Conservation (phyloP, 2,329 filamentous ascomycete genomes). For the Rosellinia necatrix region DNA sequence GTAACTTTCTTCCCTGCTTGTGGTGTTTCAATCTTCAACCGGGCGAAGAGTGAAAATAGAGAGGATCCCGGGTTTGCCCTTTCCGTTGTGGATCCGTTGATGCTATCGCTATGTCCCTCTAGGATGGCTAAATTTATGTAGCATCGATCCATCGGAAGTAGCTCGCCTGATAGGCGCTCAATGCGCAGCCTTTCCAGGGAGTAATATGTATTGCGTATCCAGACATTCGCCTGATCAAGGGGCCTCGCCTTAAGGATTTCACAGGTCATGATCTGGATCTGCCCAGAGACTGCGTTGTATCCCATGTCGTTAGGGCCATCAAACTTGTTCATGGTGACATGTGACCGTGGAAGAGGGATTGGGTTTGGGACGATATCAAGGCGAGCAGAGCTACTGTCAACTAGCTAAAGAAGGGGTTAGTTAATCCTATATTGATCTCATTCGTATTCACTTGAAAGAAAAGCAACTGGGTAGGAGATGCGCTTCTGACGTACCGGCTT, state of each 20-base stretch:
- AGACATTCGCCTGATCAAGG: neutral
- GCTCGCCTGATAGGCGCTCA: slow-evolving; percentile 7
- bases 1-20: neutral
- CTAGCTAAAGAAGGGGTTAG: slow-evolving; percentile 7
- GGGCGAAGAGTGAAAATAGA: neutral
- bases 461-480: neutral
- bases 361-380: neutral
- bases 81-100: neutral
- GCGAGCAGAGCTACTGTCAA: neutral
- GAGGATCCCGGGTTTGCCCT: neutral
- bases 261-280: neutral
- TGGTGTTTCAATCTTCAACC: neutral
- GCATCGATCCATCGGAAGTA: slow-evolving; percentile 12
- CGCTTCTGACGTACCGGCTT: neutral
- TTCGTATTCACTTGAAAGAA: no score
- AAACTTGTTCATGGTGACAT: slow-evolving; percentile 16
- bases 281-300: neutral
- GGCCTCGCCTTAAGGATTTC: neutral
- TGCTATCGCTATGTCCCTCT: neutral
- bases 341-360: neutral
- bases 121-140: slow-evolving; percentile 20
- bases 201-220: neutral
- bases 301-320: neutral
- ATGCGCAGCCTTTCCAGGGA: neutral
- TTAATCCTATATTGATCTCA: no score